Evolutionary conservation across 768 basidiomycete genomes (phyloP), one percentile per base, ranked within the genome.

Genomic region (Coprinopsis sp.): DNA sequence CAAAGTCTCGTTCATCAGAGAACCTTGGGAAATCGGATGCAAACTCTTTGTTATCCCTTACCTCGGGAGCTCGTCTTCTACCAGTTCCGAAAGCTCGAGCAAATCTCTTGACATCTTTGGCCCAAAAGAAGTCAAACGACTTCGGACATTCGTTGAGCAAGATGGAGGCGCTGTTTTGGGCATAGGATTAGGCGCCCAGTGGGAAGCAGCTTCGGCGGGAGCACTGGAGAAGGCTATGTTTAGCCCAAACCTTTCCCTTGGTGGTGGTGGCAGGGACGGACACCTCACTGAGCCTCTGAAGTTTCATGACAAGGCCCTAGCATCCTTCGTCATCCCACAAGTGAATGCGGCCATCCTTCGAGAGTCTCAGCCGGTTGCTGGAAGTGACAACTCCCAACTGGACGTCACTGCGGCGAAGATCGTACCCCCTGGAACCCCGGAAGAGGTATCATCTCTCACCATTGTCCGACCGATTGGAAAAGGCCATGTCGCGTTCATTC

Each of bases 381-480:
- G n/a, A 28, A 21, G 14, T n/a, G 27, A 19, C 13, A n/a, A 18
- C 6, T 12, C 18, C 28, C 27, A 30, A 6, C 41, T 44, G n/a
- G 39, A 48, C 28, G 14, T 36, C 11, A 29, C 44, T 8, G 44
- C 29, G 10, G 33, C 46, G 40, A 41, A 25, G 33, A 34, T 37
- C 24, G 24, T n/a, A 12, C 10, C 11, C 22, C 19, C 27, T 25
- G 33, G 19, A 30, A 16, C 18, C 18, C 37, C 2, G 16, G 40
- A 6, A 40, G 39, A 42, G 10, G 37, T 19, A 40, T 46, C 11
- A 34, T 13, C 43, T 33, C 8, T 24, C n/a, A 28, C 22, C 37
- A 18, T 46, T 30, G 22, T 37, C 29, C 49, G 52, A 50, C 51
- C 54, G 56, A 11, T 57, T 53, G 22, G 57, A 52, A 54, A 60